phyloP scores from a whole-genome alignment of 352 stramenopile genomes.

The Phytophthora cajani region DNA sequence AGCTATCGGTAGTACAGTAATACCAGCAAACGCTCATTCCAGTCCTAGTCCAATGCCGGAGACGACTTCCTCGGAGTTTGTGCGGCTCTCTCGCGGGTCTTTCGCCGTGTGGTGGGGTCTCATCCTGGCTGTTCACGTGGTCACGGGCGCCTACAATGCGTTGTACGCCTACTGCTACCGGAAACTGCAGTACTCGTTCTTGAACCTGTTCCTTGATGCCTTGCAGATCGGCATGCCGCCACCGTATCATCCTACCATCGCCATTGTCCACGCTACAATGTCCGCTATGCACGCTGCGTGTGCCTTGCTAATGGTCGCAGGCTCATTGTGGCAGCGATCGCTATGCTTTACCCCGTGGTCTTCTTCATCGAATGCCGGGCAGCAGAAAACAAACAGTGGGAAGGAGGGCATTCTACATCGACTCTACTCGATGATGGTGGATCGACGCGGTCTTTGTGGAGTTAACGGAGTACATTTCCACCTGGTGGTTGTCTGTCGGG shows the following conservation, averaged over 20 bases:
- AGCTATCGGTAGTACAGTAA: too few relatives aligned
- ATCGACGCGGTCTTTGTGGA: slow-evolving; percentile 19
- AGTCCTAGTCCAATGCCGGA: too few relatives aligned
- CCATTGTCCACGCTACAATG: slow-evolving; percentile 30
- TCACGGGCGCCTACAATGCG: slow-evolving; percentile 24
- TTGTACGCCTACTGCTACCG: slow-evolving; percentile 36
- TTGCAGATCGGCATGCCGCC: slow-evolving; percentile 34
- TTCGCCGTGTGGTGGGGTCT: slow-evolving; percentile 30
- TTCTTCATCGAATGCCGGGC: background rate
- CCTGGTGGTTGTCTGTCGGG: slow-evolving; percentile 16
- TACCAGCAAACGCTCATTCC: too few relatives aligned
- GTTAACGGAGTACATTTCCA: slow-evolving; percentile 40
- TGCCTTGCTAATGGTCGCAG: slow-evolving; percentile 24
- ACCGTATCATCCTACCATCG: slow-evolving; percentile 23
- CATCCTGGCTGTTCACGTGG: slow-evolving; percentile 24
- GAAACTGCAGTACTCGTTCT: slow-evolving; percentile 20
- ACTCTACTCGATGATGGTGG: too few relatives aligned
- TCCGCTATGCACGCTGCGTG: slow-evolving; percentile 28
- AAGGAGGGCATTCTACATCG: background rate
- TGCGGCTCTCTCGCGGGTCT: too few relatives aligned
- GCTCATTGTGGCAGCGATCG: slow-evolving; percentile 13
- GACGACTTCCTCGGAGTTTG: too few relatives aligned
- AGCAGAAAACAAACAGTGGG: background rate
- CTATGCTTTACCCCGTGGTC: slow-evolving; percentile 30
- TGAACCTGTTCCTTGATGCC: slow-evolving; percentile 38